Percentiles rank a stretch among this genome's conserved stretches.
Conservation (phyloP, 192 early-diverging fungal genomes). For the Coemansia furcata region DNA sequence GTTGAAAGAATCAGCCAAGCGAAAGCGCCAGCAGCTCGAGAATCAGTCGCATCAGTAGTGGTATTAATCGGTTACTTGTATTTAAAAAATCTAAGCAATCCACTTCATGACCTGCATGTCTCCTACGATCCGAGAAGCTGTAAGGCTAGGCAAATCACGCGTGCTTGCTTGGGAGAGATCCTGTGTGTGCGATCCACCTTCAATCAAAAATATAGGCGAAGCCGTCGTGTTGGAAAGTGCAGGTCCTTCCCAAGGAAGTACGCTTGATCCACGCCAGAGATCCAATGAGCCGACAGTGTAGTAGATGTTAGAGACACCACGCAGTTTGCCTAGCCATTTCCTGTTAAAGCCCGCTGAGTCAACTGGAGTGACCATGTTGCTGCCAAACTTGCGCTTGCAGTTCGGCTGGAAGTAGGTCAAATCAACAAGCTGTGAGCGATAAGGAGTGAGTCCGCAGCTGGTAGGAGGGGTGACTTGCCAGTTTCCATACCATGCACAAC, state of each 20-base stretch:
- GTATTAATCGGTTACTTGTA: background rate
- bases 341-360: constrained; percentile 24
- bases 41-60: constrained; percentile 8
- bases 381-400: constrained; percentile 43
- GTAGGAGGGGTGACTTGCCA: constrained; percentile 46
- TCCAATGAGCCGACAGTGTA: constrained; percentile 26
- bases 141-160: constrained; percentile 19
- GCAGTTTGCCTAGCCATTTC: constrained; percentile 25
- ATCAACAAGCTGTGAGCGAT: constrained; percentile 34
- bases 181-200: constrained; percentile 24
- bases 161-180: constrained; percentile 3
- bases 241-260: constrained; percentile 13
- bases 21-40: constrained; percentile 46
- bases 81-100: constrained; percentile 8
- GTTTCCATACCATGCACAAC: constrained; percentile 64
- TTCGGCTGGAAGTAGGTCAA: constrained; percentile 31
- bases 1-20: constrained; percentile 51
- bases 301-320: constrained; percentile 27
- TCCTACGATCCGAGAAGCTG: constrained; percentile 15
- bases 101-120: constrained; percentile 18
- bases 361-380: constrained; percentile 16
- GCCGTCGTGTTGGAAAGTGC: constrained; percentile 18
- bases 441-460: constrained; percentile 23
- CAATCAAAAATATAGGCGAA: constrained; percentile 26
- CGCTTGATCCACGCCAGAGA: constrained; percentile 25